A percentile compares a stretch with the other conserved stretches of the same genome.
Conservation (phyloP, 116 monocot species). For the Phalaenopsis hybrid region DNA sequence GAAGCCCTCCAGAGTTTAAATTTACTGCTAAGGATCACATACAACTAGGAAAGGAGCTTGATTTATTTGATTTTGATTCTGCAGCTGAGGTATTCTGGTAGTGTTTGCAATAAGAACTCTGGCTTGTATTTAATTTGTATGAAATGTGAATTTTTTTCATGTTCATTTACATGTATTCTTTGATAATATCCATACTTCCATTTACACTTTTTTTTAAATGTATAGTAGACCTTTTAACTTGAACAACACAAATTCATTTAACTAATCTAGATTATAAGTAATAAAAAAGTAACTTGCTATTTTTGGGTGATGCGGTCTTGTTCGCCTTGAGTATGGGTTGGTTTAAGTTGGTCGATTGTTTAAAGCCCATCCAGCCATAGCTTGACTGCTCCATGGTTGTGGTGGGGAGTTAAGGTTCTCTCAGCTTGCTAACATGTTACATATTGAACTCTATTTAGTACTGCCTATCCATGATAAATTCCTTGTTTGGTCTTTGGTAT, state of each 20-base stretch:
- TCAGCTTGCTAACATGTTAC: too few relatives aligned
- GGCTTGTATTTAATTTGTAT: neutral
- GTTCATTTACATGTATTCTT: neutral
- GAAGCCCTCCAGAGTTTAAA: conserved; percentile 51
- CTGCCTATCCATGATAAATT: too few relatives aligned
- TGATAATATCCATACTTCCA: neutral
- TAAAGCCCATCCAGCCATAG: too few relatives aligned
- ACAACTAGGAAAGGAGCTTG: conserved; percentile 79
- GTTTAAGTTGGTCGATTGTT: too few relatives aligned
- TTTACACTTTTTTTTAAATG: neutral
- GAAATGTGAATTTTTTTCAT: neutral
- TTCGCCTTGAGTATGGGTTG: too few relatives aligned
- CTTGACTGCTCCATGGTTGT: too few relatives aligned
- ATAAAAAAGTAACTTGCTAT: neutral
- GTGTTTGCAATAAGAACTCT: neutral
- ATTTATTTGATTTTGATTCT: conserved; percentile 98
- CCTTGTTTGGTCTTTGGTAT: too few relatives aligned
- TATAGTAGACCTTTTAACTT: neutral
- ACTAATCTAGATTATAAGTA: neutral
- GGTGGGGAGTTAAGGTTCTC: too few relatives aligned
- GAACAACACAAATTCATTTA: neutral
- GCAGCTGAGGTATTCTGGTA: conserved; percentile 73
- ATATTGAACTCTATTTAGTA: too few relatives aligned
- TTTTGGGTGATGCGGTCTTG: too few relatives aligned
- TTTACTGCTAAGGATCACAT: conserved; percentile 85